Percentiles rank a stretch among this genome's conserved stretches.
These are phyloP conservation scores for Aspergillus olivimuriae DNA, from an alignment of 495 filamentous ascomycete species.

Conservation along the genomic window DNA sequence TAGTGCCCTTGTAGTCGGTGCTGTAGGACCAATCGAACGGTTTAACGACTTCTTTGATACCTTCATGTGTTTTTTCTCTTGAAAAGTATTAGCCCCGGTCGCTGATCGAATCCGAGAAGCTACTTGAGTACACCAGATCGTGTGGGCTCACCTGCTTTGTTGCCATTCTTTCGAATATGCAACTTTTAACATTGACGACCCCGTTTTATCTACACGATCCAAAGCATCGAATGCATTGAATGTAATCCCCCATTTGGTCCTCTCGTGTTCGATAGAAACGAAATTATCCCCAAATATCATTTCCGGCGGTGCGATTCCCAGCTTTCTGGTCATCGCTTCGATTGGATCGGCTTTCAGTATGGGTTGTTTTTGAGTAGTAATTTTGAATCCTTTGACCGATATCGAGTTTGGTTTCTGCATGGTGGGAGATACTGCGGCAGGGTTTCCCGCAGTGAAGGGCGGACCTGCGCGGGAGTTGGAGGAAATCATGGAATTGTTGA, in stretches of 20 bases:
- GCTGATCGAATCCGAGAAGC: no score
- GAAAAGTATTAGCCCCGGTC: slow-evolving; percentile 14
- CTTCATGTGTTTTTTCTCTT: slow-evolving; percentile 77
- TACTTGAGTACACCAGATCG: neutral
- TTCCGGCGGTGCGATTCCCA: slow-evolving; percentile 85
- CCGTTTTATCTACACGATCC: slow-evolving; percentile 90
- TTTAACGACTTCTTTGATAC: slow-evolving; percentile 87
- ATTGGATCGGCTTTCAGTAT: slow-evolving; percentile 90
- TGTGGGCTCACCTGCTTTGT: slow-evolving; percentile 52
- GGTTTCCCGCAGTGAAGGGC: slow-evolving; percentile 1
- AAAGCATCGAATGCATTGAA: slow-evolving; percentile 86
- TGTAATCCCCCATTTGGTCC: slow-evolving; percentile 62
- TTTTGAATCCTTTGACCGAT: slow-evolving; percentile 56
- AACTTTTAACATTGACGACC: slow-evolving; percentile 79
- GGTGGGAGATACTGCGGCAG: slow-evolving; percentile 21
- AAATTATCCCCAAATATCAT: slow-evolving; percentile 99
- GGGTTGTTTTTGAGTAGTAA: slow-evolving; percentile 77
- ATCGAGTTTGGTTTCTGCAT: slow-evolving; percentile 30
- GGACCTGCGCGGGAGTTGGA: slow-evolving; percentile 3
- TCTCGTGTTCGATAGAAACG: slow-evolving; percentile 62
- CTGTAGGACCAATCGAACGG: slow-evolving; percentile 98
- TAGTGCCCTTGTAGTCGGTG: slow-evolving; percentile 73
- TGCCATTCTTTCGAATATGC: slow-evolving; percentile 91
- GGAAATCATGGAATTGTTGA: neutral
- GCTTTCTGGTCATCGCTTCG: slow-evolving; percentile 68